Percentiles rank a stretch among this genome's conserved stretches.
phyloP scores from a whole-genome alignment of 2,329 filamentous ascomycete genomes.

The Berkeleyomyces rouxiae region DNA sequence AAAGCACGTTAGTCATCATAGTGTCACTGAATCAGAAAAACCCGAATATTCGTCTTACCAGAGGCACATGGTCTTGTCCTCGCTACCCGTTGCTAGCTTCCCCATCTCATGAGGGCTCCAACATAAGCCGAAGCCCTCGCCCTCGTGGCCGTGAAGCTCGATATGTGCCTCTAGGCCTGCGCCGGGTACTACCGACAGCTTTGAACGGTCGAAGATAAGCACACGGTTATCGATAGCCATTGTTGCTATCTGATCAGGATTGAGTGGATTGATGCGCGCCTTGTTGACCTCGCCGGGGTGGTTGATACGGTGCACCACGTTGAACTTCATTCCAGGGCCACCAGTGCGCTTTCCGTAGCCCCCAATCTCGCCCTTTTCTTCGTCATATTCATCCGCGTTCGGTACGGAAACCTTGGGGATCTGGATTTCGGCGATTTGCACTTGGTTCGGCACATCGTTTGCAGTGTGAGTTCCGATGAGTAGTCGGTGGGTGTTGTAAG shows the following conservation, averaged over 20 bases:
- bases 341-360: conserved; percentile 68
- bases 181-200: conserved; percentile 65
- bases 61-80: conserved; percentile 78
- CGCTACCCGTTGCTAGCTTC: conserved; percentile 73
- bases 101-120: conserved; percentile 81
- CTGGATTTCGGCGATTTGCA: conserved; percentile 88
- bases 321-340: conserved; percentile 63
- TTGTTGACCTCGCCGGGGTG: conserved; percentile 97
- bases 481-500: conserved; percentile 72
- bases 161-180: conserved; percentile 66
- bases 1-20: conserved; percentile 12
- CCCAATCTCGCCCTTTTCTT: conserved; percentile 81
- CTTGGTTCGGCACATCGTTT: conserved; percentile 67
- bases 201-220: conserved; percentile 89
- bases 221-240: conserved; percentile 77
- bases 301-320: conserved; percentile 87
- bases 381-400: conserved; percentile 74
- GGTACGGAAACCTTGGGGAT: conserved; percentile 64
- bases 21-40: background rate
- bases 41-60: conserved; percentile 39
- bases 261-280: conserved; percentile 92
- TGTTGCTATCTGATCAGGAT: conserved; percentile 90
- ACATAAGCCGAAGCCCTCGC: conserved; percentile 80
- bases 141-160: conserved; percentile 66
- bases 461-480: conserved; percentile 92